These are phyloP conservation scores for Cladorrhinum samala DNA, from an alignment of 495 filamentous ascomycete genomes.

Conservation along the genomic window DNA sequence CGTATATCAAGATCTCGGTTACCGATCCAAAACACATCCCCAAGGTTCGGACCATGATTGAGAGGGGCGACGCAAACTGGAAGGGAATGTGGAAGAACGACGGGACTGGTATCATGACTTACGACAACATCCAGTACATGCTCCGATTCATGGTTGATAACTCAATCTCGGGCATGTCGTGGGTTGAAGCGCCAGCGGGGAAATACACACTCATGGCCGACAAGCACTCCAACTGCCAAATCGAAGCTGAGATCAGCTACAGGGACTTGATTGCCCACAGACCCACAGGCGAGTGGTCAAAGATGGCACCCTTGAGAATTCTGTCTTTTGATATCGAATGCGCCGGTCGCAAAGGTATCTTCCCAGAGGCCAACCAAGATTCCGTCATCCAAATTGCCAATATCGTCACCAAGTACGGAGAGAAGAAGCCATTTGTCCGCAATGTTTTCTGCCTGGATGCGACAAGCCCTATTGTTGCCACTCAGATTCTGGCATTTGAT, in stretches of 20 bases:
- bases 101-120: conserved; percentile 72
- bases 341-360: conserved; percentile 93
- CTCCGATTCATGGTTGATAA: conserved; percentile 97
- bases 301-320: conserved; percentile 92
- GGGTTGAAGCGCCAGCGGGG: conserved; percentile 77
- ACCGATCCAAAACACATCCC: conserved; percentile 77
- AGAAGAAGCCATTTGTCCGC: conserved; percentile 88
- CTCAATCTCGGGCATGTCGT: conserved; percentile 89
- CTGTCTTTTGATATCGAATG: conserved; percentile 99
- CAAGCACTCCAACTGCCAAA: conserved; percentile 85
- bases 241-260: conserved; percentile 82
- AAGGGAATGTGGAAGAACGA: conserved; percentile 77
- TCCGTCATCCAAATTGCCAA: conserved; percentile 99
- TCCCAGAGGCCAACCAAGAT: conserved; percentile 85
- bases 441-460: conserved; percentile 94
- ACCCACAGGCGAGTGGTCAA: conserved; percentile 92
- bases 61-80: conserved; percentile 74
- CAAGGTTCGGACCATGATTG: conserved; percentile 64
- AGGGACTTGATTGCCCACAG: conserved; percentile 78
- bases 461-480: conserved; percentile 89
- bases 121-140: conserved; percentile 92
- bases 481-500: conserved; percentile 78
- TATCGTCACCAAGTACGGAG: conserved; percentile 92
- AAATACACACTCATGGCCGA: conserved; percentile 65
- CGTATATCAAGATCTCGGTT: conserved; percentile 88